Evolutionary conservation across 495 filamentous ascomycete genomes (phyloP).

Genomic region (Podospora anserina): DNA sequence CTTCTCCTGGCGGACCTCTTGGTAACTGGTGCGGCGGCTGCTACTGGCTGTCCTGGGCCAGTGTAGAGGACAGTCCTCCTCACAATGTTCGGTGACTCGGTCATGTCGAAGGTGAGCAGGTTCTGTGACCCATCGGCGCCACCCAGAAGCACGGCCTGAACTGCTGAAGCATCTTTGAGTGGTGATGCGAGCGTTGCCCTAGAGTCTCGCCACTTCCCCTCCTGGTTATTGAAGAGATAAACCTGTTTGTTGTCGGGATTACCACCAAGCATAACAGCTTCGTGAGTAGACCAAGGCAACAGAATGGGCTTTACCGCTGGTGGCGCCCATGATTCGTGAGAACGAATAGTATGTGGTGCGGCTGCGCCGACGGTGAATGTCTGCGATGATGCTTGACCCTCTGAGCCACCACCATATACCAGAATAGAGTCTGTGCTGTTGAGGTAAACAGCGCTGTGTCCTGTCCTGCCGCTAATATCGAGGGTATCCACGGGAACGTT

Average conservation of each 20-base stretch:
- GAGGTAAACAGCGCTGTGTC: conserved; percentile 76
- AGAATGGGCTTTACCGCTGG: conserved; percentile 67
- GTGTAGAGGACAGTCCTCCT: conserved; percentile 57
- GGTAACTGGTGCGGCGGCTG: conserved; percentile 34
- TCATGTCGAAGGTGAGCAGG: conserved; percentile 78
- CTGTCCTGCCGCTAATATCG: conserved; percentile 64
- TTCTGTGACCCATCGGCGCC: conserved; percentile 77
- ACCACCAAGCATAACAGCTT: conserved; percentile 77
- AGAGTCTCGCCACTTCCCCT: conserved; percentile 59
- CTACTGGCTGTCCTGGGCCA: conserved; percentile 46
- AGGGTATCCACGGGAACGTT: conserved; percentile 51
- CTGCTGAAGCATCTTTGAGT: conserved; percentile 49
- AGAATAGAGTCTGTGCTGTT: conserved; percentile 67
- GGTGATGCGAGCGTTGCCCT: conserved; percentile 56
- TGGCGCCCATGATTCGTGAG: conserved; percentile 55
- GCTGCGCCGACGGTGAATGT: conserved; percentile 70
- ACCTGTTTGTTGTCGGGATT: conserved; percentile 61
- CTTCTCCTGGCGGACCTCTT: conserved; percentile 16
- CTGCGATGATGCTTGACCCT: conserved; percentile 62
- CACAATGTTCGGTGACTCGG: conserved; percentile 71
- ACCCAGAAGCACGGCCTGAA: conserved; percentile 61
- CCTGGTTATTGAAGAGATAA: conserved; percentile 54
- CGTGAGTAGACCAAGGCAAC: conserved; percentile 67
- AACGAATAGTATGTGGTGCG: conserved; percentile 55
- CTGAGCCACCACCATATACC: conserved; percentile 64